phyloP scores from a whole-genome alignment of 2,329 filamentous ascomycete genomes.

The Exophiala phaeomuriformis region DNA sequence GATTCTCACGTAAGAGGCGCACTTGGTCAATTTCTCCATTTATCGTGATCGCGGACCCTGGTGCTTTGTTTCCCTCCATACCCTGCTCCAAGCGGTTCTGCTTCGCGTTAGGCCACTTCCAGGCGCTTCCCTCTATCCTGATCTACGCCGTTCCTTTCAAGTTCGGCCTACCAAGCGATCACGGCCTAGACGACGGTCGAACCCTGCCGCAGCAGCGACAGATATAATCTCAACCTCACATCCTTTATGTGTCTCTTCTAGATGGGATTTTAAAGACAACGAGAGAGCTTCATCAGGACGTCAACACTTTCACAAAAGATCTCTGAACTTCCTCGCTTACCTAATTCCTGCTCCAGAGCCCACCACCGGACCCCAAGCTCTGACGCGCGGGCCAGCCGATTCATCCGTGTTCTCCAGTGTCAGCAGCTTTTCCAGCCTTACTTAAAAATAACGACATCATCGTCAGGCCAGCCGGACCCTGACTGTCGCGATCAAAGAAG shows the following conservation, averaged over 20 bases:
- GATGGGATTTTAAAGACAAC: background rate
- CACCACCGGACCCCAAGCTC: background rate
- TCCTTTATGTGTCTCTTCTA: background rate
- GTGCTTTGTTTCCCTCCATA: background rate
- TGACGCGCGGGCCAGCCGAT: constrained; percentile 5
- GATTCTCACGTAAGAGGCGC: background rate
- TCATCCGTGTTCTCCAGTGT: constrained; percentile 8
- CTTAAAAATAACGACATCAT: constrained; percentile 15
- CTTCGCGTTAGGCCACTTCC: background rate
- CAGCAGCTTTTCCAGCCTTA: constrained; percentile 17
- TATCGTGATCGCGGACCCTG: background rate
- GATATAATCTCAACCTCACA: background rate
- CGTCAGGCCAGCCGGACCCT: background rate
- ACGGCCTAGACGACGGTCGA: background rate
- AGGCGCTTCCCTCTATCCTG: background rate
- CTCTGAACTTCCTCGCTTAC: background rate
- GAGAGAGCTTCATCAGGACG: background rate
- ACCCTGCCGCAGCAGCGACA: background rate
- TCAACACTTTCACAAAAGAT: background rate
- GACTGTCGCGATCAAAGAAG: background rate
- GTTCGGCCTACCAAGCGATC: background rate
- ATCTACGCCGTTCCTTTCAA: background rate
- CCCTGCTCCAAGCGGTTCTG: background rate
- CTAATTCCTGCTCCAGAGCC: constrained; percentile 1
- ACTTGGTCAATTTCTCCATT: background rate